Conservation (phyloP, 306 rosid genomes). For the Luffa aegyptiaca region DNA sequence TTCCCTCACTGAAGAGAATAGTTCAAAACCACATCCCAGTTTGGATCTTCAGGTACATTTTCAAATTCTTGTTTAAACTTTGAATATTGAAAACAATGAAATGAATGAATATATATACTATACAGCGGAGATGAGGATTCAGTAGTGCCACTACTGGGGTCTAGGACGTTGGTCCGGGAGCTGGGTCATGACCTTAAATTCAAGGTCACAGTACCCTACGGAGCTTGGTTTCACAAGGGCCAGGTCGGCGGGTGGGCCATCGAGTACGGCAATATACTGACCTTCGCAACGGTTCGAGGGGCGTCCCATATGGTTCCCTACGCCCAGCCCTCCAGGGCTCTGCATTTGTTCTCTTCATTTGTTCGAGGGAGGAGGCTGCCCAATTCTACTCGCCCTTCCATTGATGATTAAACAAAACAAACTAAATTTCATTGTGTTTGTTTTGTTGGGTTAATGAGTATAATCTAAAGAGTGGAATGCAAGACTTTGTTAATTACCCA, state of each 20-base stretch:
- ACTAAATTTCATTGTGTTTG: not conserved
- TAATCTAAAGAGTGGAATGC: slow-evolving; percentile 2
- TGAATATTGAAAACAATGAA: not conserved
- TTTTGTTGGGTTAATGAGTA: not conserved
- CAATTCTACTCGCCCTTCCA: slow-evolving; percentile 40
- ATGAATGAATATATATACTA: not conserved
- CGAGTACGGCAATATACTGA: slow-evolving; percentile 67
- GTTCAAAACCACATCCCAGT: slow-evolving; percentile 56
- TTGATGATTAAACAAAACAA: slow-evolving; percentile 18
- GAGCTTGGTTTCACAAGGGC: slow-evolving; percentile 84
- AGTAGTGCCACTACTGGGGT: slow-evolving; percentile 69
- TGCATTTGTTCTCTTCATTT: slow-evolving; percentile 62
- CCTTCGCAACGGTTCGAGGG: slow-evolving; percentile 74
- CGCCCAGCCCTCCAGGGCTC: slow-evolving; percentile 79
- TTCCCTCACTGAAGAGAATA: slow-evolving; percentile 68
- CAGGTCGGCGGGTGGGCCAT: slow-evolving; percentile 92
- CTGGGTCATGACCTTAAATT: slow-evolving; percentile 63
- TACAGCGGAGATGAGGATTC: slow-evolving; percentile 87
- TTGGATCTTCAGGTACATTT: slow-evolving; percentile 80
- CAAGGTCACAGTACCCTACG: slow-evolving; percentile 55
- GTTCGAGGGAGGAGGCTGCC: slow-evolving; percentile 53
- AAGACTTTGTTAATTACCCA: not conserved
- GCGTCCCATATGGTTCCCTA: slow-evolving; percentile 92
- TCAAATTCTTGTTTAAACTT: not conserved
- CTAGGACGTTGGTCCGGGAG: slow-evolving; percentile 69